phyloP scores from a whole-genome alignment of 345 rosid species.

The Arabis hirsuta region DNA sequence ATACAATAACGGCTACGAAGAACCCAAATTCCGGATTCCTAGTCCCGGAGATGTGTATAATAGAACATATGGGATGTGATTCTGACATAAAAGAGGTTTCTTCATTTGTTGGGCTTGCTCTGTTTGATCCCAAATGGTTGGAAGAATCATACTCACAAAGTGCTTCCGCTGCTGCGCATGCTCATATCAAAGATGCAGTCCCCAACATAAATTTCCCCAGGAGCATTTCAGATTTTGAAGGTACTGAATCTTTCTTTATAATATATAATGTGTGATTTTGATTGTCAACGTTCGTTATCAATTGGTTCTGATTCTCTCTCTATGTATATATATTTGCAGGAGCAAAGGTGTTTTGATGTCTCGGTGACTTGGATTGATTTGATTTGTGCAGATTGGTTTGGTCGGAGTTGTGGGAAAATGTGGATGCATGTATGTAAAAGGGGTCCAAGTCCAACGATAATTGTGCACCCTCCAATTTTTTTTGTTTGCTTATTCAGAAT shows the following conservation, averaged over 20 bases:
- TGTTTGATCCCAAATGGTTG: conserved; percentile 29
- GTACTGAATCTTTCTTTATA: conserved; percentile 2
- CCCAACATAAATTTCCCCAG: conserved; percentile 1
- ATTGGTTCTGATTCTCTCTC: background rate
- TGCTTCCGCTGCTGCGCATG: conserved; percentile 21
- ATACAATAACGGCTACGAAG: conserved; percentile 67
- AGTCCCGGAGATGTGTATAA: conserved; percentile 68
- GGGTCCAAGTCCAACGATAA: background rate
- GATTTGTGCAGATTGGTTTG: conserved; percentile 19
- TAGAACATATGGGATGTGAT: conserved; percentile 85
- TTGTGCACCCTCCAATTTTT: background rate
- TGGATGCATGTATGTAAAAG: conserved; percentile 13
- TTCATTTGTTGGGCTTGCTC: conserved; percentile 35
- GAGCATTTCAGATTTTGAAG: conserved; percentile 22
- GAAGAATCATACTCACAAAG: conserved; percentile 15
- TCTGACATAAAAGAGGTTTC: conserved; percentile 24
- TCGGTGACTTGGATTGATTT: conserved; percentile 19
- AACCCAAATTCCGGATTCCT: conserved; percentile 72
- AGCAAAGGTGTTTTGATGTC: conserved; percentile 20
- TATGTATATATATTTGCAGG: background rate
- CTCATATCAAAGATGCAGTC: conserved; percentile 28
- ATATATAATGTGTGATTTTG: background rate
- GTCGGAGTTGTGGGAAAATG: background rate
- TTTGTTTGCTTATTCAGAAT: background rate
- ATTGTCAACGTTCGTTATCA: no score